A percentile compares a stretch with the other conserved stretches of the same genome.
These are phyloP conservation scores for Tulasnella sp. DNA, from an alignment of 768 basidiomycete genomes.

Conservation along the genomic window DNA sequence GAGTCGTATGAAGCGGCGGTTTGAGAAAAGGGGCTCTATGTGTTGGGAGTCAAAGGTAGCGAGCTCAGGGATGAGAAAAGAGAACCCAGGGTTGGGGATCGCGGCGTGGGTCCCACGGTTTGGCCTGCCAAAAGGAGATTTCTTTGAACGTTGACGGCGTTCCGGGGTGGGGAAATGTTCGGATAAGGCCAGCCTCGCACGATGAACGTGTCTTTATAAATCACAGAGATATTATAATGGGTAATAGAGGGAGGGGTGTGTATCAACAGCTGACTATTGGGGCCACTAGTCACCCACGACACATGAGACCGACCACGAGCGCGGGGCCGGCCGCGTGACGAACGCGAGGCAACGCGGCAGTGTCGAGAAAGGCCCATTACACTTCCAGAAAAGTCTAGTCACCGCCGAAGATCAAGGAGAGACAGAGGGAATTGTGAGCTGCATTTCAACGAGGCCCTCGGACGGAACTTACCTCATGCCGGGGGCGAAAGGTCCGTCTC, in stretches of 20 bases:
- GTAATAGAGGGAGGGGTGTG: neutral
- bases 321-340: slow-evolving; percentile 4
- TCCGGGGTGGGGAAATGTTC: neutral
- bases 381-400: neutral
- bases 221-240: neutral
- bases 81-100: neutral
- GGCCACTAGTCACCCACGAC: neutral
- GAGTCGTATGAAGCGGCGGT: neutral
- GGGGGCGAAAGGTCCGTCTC: neutral
- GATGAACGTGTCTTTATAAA: neutral
- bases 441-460: slow-evolving; percentile 1
- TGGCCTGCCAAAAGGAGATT: neutral
- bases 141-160: neutral
- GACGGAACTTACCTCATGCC: neutral
- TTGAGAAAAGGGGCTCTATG: neutral
- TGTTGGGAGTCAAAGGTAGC: neutral
- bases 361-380: neutral
- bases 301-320: neutral
- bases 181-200: neutral
- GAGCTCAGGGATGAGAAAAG: neutral
- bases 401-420: neutral
- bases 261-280: neutral
- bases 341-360: neutral
- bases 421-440: neutral
- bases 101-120: neutral